Conservation (phyloP, 441 rosid species). For the Syzygium syzygioides region DNA sequence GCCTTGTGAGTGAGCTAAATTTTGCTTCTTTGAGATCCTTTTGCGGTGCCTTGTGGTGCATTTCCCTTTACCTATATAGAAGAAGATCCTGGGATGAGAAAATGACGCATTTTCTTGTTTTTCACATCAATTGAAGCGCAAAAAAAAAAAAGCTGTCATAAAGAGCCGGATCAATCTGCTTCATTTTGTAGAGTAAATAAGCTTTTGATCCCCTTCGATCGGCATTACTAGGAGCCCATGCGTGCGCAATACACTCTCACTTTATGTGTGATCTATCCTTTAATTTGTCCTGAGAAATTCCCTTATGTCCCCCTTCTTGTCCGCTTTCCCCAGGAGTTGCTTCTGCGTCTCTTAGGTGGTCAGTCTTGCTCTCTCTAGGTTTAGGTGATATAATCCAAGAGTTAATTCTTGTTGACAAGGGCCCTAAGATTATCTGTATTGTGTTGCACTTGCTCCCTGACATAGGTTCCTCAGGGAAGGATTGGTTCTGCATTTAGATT, state of each 20-base stretch:
- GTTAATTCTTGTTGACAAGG: neutral
- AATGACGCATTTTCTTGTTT: neutral
- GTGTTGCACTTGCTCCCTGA: neutral
- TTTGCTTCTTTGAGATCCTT: neutral
- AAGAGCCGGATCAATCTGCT: neutral
- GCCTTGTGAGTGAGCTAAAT: neutral
- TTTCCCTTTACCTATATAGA: neutral
- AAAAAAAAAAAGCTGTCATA: neutral
- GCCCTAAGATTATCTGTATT: neutral
- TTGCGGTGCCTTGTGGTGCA: neutral
- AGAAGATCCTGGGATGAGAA: neutral
- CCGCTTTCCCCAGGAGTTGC: neutral
- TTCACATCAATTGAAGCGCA: neutral
- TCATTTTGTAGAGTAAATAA: neutral
- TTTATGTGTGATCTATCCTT: neutral
- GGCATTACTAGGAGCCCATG: neutral
- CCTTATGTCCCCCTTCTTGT: neutral
- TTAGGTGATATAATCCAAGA: neutral
- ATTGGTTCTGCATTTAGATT: neutral
- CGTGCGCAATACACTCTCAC: neutral
- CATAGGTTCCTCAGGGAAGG: neutral
- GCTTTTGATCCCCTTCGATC: neutral
- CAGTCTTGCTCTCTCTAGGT: neutral
- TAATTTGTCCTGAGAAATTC: neutral
- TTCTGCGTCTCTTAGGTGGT: neutral